A percentile compares a stretch with the other conserved stretches of the same genome.
phyloP scores from a whole-genome alignment of 768 basidiomycete species.

The Calocybe indica region DNA sequence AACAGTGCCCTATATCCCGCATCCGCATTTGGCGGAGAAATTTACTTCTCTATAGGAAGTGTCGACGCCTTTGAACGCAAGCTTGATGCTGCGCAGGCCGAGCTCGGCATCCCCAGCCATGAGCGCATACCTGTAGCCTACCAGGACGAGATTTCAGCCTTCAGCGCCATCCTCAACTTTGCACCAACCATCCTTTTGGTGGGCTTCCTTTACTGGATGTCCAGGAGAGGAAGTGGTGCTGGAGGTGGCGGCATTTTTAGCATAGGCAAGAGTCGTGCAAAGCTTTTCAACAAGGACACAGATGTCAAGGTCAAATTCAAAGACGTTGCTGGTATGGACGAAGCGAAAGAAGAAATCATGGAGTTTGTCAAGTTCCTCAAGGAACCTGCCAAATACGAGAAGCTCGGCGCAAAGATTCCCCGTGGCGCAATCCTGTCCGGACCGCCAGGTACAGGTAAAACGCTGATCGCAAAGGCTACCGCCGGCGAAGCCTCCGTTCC shows the following conservation, averaged over 20 bases:
- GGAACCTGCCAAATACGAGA: slow-evolving; percentile 91
- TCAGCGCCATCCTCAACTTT: slow-evolving; percentile 80
- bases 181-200: slow-evolving; percentile 92
- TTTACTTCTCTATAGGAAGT: slow-evolving; percentile 96
- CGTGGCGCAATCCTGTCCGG: slow-evolving; percentile 93
- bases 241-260: slow-evolving; percentile 90
- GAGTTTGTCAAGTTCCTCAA: slow-evolving; percentile 99
- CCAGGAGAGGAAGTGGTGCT: slow-evolving; percentile 59
- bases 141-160: slow-evolving; percentile 86
- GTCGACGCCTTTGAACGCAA: slow-evolving; percentile 95
- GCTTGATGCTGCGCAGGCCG: slow-evolving; percentile 87
- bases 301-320: slow-evolving; percentile 91
- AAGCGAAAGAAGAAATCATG: slow-evolving; percentile 99
- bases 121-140: slow-evolving; percentile 97
- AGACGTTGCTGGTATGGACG: slow-evolving; percentile 99
- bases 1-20: slow-evolving; percentile 72
- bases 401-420: slow-evolving; percentile 95
- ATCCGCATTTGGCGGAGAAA: slow-evolving; percentile 50
- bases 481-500: slow-evolving; percentile 97
- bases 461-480: slow-evolving; percentile 94
- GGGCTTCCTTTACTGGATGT: slow-evolving; percentile 87
- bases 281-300: slow-evolving; percentile 95
- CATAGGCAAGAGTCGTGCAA: slow-evolving; percentile 93
- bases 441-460: slow-evolving; percentile 98
- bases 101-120: slow-evolving; percentile 85